A percentile compares a stretch with the other conserved stretches of the same genome.
phyloP scores from a whole-genome alignment of 768 basidiomycete species.

The Pluteus cervinus region DNA sequence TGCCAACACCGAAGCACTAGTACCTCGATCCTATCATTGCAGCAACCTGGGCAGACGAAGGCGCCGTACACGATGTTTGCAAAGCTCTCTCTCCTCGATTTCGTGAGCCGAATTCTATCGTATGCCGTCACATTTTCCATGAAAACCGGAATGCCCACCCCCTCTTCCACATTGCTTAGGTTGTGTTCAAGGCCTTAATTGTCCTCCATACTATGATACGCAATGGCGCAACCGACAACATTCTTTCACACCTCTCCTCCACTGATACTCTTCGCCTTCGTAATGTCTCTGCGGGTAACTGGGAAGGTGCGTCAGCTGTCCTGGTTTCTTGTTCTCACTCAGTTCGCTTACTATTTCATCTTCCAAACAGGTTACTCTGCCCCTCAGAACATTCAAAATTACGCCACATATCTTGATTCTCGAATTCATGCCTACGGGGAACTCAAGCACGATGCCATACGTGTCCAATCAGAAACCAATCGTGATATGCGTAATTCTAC shows the following conservation, averaged over 20 bases:
- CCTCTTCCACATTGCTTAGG: slow-evolving; percentile 34
- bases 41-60: slow-evolving; percentile 95
- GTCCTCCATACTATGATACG: slow-evolving; percentile 96
- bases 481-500: slow-evolving; percentile 71
- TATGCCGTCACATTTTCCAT: slow-evolving; percentile 29
- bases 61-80: slow-evolving; percentile 89
- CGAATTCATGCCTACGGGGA: slow-evolving; percentile 86
- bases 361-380: slow-evolving; percentile 65
- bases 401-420: slow-evolving; percentile 83
- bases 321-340: background rate
- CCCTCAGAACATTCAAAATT: slow-evolving; percentile 81
- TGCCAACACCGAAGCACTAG: slow-evolving; percentile 31
- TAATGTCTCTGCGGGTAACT: slow-evolving; percentile 75
- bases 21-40: slow-evolving; percentile 96
- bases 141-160: slow-evolving; percentile 2
- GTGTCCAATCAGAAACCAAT: slow-evolving; percentile 91
- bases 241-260: slow-evolving; percentile 76
- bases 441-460: slow-evolving; percentile 89
- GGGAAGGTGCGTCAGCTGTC: slow-evolving; percentile 70
- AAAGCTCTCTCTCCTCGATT: slow-evolving; percentile 80
- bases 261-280: slow-evolving; percentile 76
- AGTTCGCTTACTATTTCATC: background rate
- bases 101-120: slow-evolving; percentile 87
- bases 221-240: slow-evolving; percentile 92
- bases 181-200: slow-evolving; percentile 97